Base-by-base conservation (phyloP, 2,329 filamentous ascomycete species). In the Cladosporium colombiae region DNA sequence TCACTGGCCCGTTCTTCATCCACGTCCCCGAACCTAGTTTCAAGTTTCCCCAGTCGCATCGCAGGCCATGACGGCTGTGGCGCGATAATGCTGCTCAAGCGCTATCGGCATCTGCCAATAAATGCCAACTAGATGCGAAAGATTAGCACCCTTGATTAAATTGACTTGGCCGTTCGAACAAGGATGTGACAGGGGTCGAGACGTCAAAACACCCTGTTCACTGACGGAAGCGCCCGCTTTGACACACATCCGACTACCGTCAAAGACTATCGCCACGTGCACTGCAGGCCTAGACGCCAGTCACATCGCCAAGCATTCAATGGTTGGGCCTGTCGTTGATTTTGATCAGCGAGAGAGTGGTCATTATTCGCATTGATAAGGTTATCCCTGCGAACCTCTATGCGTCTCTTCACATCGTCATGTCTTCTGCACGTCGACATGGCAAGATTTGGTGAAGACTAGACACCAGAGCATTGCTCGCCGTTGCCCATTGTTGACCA, bases 31-130 rank as follows among this genome's bases (percentile, higher is more conserved):
- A 37, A 46, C 56, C 37, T 46, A 44, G 55, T 46, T 29, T 31
- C 56, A 59, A 37, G 37, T 46, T 29, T 59, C 56, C 37, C 37
- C 56, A 59, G 56, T 29, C 4, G 18, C 21, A 27, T 27, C 16
- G 31, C 55, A 27, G 29, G 27, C 27, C n/a, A 46, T 59, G 59
- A 53, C 59, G 44, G 29, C 18, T 50, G 59, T 62, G 59, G 59
- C 59, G 59, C n/a, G 8, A 21, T 10, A 46, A 46, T n/a, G 3
- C 40, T 46, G 21, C 40, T 46, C n/a, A 46, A 46, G 40, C 40
- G 40, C 44, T 46, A 46, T 21, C 25, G 56, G 37, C 35, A 46
- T 29, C 14, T 59, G 56, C 56, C 35, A 59, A 59, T 46, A 46
- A 23, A 44, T 23, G 55, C 18, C n/a, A 62, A 62, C 59, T 14